Conservation (phyloP, 495 filamentous ascomycete species). For the Hypoxylon fuscum region DNA sequence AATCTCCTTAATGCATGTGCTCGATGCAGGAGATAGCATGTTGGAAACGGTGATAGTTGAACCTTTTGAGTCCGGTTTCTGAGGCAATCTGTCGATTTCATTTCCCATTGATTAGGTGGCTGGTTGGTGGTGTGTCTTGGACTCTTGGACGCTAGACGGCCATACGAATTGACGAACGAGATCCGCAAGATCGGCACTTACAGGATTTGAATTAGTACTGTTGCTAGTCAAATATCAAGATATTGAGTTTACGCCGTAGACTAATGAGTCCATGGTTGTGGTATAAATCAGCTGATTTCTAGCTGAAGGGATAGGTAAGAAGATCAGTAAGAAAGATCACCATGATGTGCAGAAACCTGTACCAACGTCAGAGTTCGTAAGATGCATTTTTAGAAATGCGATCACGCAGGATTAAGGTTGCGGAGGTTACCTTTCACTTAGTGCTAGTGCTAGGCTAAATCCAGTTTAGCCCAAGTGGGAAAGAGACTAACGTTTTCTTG, state of each 20-base stretch:
- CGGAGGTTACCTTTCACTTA: too few species aligned
- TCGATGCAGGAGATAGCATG: slow-evolving; percentile 2
- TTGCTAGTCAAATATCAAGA: background rate
- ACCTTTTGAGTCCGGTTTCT: background rate
- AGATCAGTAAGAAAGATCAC: background rate
- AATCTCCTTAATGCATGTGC: slow-evolving; percentile 9
- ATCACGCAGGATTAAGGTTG: slow-evolving; percentile 38
- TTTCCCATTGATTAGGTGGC: slow-evolving; percentile 29
- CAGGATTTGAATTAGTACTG: slow-evolving; percentile 4
- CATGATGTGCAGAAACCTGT: background rate
- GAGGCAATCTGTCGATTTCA: slow-evolving; percentile 11
- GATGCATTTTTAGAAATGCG: slow-evolving; percentile 42
- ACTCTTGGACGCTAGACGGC: background rate
- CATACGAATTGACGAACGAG: slow-evolving; percentile 11
- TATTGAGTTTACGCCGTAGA: background rate
- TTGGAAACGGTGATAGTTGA: background rate
- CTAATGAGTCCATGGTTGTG: slow-evolving; percentile 8
- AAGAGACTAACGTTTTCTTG: slow-evolving; percentile 21
- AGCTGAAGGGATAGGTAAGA: slow-evolving; percentile 1
- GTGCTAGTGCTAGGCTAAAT: slow-evolving; percentile 15
- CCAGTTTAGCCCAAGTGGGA: slow-evolving; percentile 12
- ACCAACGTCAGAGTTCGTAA: slow-evolving; percentile 23
- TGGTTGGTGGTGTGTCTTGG: slow-evolving; percentile 26
- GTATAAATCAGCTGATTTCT: slow-evolving; percentile 9
- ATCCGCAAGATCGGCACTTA: slow-evolving; percentile 18